Evolutionary conservation across 768 basidiomycete genomes (phyloP).

Genomic region (Epithele typhae): DNA sequence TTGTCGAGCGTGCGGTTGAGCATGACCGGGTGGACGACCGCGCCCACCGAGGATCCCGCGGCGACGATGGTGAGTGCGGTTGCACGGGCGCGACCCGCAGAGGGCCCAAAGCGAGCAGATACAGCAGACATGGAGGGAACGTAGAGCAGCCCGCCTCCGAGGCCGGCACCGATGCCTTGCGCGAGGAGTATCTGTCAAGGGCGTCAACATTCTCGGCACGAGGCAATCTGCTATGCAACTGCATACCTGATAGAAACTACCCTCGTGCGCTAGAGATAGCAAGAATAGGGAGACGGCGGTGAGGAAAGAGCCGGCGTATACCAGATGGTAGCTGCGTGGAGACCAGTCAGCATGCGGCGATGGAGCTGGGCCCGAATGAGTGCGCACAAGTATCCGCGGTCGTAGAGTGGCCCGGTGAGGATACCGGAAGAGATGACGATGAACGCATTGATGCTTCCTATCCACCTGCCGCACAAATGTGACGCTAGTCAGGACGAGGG

Average conservation of each 20-base stretch:
- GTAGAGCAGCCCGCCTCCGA: conserved; percentile 41
- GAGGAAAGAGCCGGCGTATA: conserved; percentile 23
- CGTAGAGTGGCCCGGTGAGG: conserved; percentile 39
- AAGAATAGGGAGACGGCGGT: conserved; percentile 24
- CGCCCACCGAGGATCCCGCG: conserved; percentile 30
- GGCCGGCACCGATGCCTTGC: conserved; percentile 39
- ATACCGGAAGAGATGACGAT: conserved; percentile 39
- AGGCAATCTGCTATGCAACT: not conserved
- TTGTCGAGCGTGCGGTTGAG: conserved; percentile 22
- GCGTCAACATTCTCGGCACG: too few relatives aligned
- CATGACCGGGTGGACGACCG: conserved; percentile 26
- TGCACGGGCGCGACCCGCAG: conserved; percentile 31
- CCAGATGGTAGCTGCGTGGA: conserved; percentile 23
- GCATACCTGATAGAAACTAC: conserved; percentile 40
- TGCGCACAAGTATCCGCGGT: conserved; percentile 43
- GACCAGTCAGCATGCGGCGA: too few relatives aligned
- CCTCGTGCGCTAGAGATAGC: conserved; percentile 26
- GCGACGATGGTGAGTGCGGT: conserved; percentile 42
- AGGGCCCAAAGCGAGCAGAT: conserved; percentile 46
- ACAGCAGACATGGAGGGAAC: conserved; percentile 39
- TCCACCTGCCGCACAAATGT: conserved; percentile 42
- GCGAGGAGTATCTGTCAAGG: conserved; percentile 34
- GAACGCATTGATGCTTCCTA: conserved; percentile 46
- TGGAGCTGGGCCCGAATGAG: conserved; percentile 16
- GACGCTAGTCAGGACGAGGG: not conserved